These are phyloP conservation scores for Pistacia vera DNA, from an alignment of 345 rosid genomes.

Conservation along the genomic window DNA sequence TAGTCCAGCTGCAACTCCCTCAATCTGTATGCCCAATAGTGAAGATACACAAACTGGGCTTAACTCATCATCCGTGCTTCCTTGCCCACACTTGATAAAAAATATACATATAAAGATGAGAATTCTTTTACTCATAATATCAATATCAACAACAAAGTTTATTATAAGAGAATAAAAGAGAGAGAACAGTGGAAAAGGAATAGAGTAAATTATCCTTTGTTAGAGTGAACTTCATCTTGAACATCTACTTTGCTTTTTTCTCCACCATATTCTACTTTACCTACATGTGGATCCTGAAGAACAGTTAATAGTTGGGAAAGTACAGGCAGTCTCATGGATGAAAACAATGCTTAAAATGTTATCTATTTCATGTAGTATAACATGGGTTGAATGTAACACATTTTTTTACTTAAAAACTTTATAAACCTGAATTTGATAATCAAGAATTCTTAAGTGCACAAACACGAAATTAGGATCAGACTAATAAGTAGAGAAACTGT, in stretches of 20 bases:
- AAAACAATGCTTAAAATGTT: slow-evolving; percentile 21
- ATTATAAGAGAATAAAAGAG: slow-evolving; percentile 5
- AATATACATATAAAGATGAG: slow-evolving; percentile 19
- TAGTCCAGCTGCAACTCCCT: slow-evolving; percentile 81
- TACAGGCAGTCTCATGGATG: slow-evolving; percentile 16
- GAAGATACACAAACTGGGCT: slow-evolving; percentile 90
- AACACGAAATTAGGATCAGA: neutral
- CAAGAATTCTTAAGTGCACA: neutral
- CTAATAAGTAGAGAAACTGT: neutral
- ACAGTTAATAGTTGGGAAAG: slow-evolving; percentile 31
- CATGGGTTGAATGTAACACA: slow-evolving; percentile 5
- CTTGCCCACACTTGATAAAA: slow-evolving; percentile 89
- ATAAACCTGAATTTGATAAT: neutral
- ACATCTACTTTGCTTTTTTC: slow-evolving; percentile 54
- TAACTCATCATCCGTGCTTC: slow-evolving; percentile 91
- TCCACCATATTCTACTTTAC: slow-evolving; percentile 68
- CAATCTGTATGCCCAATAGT: slow-evolving; percentile 76
- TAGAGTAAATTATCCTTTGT: slow-evolving; percentile 34
- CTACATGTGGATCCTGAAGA: slow-evolving; percentile 53
- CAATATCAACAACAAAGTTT: slow-evolving; percentile 4
- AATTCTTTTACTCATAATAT: slow-evolving; percentile 15
- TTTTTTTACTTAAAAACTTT: neutral
- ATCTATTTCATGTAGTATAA: slow-evolving; percentile 8
- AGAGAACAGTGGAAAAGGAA: slow-evolving; percentile 24
- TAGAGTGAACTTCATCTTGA: slow-evolving; percentile 55